Evolutionary conservation across 2,329 filamentous ascomycete genomes (phyloP).

Genomic region (Lachnellula hyalina): DNA sequence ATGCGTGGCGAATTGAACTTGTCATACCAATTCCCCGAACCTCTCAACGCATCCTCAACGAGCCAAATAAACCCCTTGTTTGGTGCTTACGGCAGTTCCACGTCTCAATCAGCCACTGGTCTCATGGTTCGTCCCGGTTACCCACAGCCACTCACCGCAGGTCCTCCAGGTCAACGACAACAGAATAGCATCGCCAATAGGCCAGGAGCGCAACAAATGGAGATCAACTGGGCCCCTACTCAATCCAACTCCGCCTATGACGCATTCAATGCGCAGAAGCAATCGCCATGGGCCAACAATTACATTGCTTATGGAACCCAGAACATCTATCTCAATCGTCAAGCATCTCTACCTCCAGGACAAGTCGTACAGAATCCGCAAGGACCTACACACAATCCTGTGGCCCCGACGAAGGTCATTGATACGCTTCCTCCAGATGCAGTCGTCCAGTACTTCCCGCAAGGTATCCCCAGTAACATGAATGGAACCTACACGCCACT

Average conservation of each 20-base stretch:
- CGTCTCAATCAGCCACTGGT: not conserved
- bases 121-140: constrained; percentile 19
- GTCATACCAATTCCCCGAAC: constrained; percentile 24
- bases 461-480: constrained; percentile 24
- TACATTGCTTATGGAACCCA: not conserved
- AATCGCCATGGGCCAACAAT: constrained; percentile 6
- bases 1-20: constrained; percentile 17
- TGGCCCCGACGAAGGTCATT: constrained; percentile 8
- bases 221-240: constrained; percentile 6
- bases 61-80: constrained; percentile 21
- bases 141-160: constrained; percentile 32
- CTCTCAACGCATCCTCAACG: constrained; percentile 5
- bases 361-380: not conserved
- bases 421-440: constrained; percentile 24
- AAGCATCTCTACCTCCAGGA: not conserved
- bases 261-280: not conserved
- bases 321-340: constrained; percentile 3
- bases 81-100: constrained; percentile 3
- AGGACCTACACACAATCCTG: not conserved
- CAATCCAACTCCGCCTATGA: not conserved
- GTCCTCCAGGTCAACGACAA: constrained; percentile 31
- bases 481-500: constrained; percentile 17
- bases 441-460: constrained; percentile 27
- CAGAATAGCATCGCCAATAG: constrained; percentile 7
- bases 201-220: constrained; percentile 1